Evolutionary conservation across 768 basidiomycete species (phyloP).

Genomic region (Psilocybe azurescens): DNA sequence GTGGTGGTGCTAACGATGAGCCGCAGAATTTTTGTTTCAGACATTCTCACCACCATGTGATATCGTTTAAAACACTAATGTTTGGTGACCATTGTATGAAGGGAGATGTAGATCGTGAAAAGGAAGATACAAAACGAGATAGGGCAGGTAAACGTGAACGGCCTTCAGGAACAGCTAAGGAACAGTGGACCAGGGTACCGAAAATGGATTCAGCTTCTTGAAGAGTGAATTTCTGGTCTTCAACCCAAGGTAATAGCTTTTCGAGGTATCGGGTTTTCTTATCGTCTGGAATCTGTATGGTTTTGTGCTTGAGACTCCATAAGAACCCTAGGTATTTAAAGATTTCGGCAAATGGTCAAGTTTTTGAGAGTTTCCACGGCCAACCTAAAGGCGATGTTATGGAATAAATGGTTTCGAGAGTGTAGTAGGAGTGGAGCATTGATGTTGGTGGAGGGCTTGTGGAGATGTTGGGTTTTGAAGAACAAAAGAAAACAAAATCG

Average conservation of each 20-base stretch:
- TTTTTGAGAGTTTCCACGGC: constrained; percentile 41
- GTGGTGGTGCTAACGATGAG: constrained; percentile 17
- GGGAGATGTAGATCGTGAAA: constrained; percentile 16
- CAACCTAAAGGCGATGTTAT: constrained; percentile 31
- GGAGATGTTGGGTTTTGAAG: constrained; percentile 3
- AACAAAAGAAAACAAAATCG: constrained; percentile 37
- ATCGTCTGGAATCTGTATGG: constrained; percentile 32
- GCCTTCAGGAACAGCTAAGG: constrained; percentile 34
- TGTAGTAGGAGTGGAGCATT: neutral
- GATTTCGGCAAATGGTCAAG: constrained; percentile 24
- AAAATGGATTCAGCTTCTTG: constrained; percentile 31
- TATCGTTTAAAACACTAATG: constrained; percentile 19
- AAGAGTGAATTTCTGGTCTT: constrained; percentile 8
- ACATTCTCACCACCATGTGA: constrained; percentile 31
- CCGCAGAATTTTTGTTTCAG: constrained; percentile 18
- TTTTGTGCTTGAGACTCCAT: constrained; percentile 36
- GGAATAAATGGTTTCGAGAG: constrained; percentile 26
- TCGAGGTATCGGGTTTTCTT: constrained; percentile 36
- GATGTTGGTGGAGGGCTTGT: neutral
- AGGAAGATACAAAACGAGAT: constrained; percentile 30
- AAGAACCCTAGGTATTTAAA: constrained; percentile 44
- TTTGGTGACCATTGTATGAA: constrained; percentile 22
- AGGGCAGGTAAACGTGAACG: constrained; percentile 34
- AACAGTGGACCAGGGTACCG: constrained; percentile 42
- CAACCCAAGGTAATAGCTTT: constrained; percentile 27